A percentile compares a stretch with the other conserved stretches of the same genome.
Evolutionary conservation across 2,329 filamentous ascomycete genomes (phyloP).

Genomic region (Periconia sp.): DNA sequence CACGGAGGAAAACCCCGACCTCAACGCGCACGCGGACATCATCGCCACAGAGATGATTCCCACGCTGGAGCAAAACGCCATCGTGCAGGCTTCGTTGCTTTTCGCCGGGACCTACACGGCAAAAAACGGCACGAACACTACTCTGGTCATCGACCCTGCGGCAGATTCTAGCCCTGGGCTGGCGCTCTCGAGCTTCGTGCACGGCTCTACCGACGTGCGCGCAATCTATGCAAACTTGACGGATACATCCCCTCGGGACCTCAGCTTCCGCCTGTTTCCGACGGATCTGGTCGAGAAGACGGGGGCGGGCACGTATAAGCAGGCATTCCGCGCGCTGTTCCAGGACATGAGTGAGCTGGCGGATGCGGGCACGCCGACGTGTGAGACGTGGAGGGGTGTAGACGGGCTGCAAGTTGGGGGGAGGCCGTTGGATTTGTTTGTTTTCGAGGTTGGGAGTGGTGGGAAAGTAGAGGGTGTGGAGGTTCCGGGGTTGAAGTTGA

Average conservation of each 20-base stretch:
- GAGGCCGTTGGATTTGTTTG: constrained; percentile 9
- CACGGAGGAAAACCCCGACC: constrained; percentile 6
- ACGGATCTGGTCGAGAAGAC: not conserved
- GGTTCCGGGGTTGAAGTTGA: constrained; percentile 4
- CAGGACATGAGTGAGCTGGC: constrained; percentile 7
- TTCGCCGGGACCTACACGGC: constrained; percentile 8
- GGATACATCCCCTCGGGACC: constrained; percentile 4
- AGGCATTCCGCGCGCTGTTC: constrained; percentile 11
- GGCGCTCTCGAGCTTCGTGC: constrained; percentile 1
- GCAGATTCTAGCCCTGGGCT: constrained; percentile 9
- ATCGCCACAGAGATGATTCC: constrained; percentile 11
- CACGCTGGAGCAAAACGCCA: constrained; percentile 19
- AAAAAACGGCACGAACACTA: not conserved
- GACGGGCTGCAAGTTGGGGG: constrained; percentile 10
- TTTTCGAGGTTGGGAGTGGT: constrained; percentile 9
- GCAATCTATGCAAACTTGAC: constrained; percentile 6
- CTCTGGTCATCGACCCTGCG: constrained; percentile 4
- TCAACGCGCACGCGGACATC: constrained; percentile 14
- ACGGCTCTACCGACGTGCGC: constrained; percentile 2
- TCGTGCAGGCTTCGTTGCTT: too few relatives aligned
- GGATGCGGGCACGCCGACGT: constrained; percentile 16
- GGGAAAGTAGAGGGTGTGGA: constrained; percentile 1
- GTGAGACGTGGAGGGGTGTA: constrained; percentile 14
- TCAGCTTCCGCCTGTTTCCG: constrained; percentile 15
- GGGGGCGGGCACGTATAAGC: not conserved